Percentiles rank a stretch among this genome's conserved stretches.
Evolutionary conservation across 2,329 filamentous ascomycete genomes (phyloP).

Genomic region (Botrytis galanthina): DNA sequence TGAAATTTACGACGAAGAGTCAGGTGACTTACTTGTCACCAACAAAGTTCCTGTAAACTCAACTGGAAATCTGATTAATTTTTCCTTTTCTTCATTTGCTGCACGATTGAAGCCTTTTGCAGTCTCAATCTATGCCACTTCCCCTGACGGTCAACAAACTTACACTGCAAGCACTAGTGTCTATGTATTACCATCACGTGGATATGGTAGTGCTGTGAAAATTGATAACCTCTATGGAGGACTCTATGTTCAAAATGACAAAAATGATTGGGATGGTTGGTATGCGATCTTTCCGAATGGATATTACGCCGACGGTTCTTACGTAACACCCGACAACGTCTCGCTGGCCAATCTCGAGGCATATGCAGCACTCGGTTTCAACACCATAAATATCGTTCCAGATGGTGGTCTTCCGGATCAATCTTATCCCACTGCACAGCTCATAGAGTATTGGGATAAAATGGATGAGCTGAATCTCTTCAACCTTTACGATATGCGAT

Average conservation of each 20-base stretch:
- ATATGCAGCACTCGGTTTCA: constrained; percentile 47
- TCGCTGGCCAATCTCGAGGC: constrained; percentile 41
- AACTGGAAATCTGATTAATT: constrained; percentile 40
- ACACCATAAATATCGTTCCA: constrained; percentile 44
- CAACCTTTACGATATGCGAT: constrained; percentile 43
- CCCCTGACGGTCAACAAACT: constrained; percentile 36
- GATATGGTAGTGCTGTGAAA: constrained; percentile 46
- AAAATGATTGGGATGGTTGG: constrained; percentile 35
- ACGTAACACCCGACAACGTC: constrained; percentile 32
- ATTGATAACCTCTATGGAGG: constrained; percentile 49
- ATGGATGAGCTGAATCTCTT: constrained; percentile 46
- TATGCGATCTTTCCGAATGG: constrained; percentile 47
- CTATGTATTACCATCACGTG: constrained; percentile 44
- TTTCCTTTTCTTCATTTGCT: constrained; percentile 39
- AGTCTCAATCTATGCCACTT: constrained; percentile 40
- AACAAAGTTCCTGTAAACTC: constrained; percentile 40
- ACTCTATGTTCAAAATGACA: constrained; percentile 42
- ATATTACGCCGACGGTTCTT: constrained; percentile 41
- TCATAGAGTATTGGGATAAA: constrained; percentile 43
- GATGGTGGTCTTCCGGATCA: constrained; percentile 40
- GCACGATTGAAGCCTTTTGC: constrained; percentile 40
- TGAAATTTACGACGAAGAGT: constrained; percentile 36
- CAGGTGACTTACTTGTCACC: constrained; percentile 32
- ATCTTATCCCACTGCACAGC: constrained; percentile 40
- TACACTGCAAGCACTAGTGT: constrained; percentile 42